These are phyloP conservation scores for Tuber microsphaerosporum DNA, from an alignment of 495 filamentous ascomycete species.

Conservation along the genomic window DNA sequence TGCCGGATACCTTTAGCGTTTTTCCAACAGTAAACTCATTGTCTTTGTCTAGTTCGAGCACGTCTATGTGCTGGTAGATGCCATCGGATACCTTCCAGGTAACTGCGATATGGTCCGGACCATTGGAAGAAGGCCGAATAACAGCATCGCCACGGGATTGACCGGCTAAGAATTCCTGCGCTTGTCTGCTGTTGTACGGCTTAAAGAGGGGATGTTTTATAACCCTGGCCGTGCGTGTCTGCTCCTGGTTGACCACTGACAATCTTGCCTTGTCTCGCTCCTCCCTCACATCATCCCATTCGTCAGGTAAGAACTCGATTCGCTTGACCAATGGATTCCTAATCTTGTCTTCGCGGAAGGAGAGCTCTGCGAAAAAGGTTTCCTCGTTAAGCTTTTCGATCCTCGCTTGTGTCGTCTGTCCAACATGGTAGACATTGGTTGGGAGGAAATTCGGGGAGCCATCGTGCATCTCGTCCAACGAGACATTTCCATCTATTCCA, in stretches of 20 bases:
- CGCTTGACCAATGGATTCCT: conserved; percentile 59
- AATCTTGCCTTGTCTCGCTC: conserved; percentile 65
- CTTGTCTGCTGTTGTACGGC: conserved; percentile 85
- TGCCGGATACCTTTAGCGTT: conserved; percentile 71
- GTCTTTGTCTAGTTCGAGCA: conserved; percentile 91
- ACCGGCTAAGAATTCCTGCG: conserved; percentile 83
- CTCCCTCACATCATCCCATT: conserved; percentile 83
- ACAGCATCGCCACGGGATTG: conserved; percentile 82
- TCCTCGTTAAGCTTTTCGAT: conserved; percentile 77
- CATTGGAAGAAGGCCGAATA: conserved; percentile 88
- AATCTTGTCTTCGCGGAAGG: conserved; percentile 71
- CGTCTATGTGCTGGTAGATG: conserved; percentile 94
- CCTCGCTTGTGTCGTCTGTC: conserved; percentile 83
- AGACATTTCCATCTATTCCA: conserved; percentile 78
- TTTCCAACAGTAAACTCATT: conserved; percentile 89
- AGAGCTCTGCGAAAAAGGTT: conserved; percentile 69
- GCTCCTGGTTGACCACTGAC: conserved; percentile 45
- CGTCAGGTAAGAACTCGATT: conserved; percentile 61
- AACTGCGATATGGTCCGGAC: conserved; percentile 85
- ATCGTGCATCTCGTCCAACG: conserved; percentile 37
- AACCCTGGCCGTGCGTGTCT: conserved; percentile 69
- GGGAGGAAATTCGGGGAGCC: conserved; percentile 36
- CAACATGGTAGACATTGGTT: conserved; percentile 56
- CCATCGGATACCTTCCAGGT: conserved; percentile 98
- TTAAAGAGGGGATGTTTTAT: conserved; percentile 95